phyloP scores from a whole-genome alignment of 148 eudicot species.

The Gaultheria prostrata region DNA sequence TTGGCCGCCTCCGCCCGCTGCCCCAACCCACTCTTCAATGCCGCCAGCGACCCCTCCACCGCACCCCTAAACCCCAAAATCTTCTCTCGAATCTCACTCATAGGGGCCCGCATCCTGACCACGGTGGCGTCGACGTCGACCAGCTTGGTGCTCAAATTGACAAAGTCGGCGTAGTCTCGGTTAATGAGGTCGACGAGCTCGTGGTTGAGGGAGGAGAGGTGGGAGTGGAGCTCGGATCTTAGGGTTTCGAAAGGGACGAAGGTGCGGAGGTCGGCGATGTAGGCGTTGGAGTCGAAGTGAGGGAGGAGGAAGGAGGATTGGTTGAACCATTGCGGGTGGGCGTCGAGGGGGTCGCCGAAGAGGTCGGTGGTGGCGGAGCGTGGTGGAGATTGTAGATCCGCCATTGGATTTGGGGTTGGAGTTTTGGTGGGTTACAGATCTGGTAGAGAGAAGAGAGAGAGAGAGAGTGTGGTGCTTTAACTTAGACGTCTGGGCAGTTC shows the following conservation, averaged over 20 bases:
- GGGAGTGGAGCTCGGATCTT: slow-evolving; percentile 73
- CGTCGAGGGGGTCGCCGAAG: slow-evolving; percentile 71
- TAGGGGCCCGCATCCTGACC: slow-evolving; percentile 87
- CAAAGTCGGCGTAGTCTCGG: slow-evolving; percentile 87
- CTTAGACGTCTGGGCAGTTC: too few relatives aligned
- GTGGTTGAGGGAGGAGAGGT: slow-evolving; percentile 57
- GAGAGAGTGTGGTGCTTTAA: neutral
- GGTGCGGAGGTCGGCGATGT: slow-evolving; percentile 90
- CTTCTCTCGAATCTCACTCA: slow-evolving; percentile 72
- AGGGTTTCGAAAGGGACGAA: slow-evolving; percentile 94
- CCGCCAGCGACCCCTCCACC: slow-evolving; percentile 52
- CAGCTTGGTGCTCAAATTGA: slow-evolving; percentile 72
- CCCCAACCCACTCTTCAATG: slow-evolving; percentile 49
- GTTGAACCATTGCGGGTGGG: slow-evolving; percentile 82
- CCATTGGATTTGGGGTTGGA: slow-evolving; percentile 21
- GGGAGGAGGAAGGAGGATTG: slow-evolving; percentile 55
- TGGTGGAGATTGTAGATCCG: slow-evolving; percentile 46
- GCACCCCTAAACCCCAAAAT: slow-evolving; percentile 51
- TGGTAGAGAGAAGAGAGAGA: neutral
- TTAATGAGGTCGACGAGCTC: slow-evolving; percentile 87
- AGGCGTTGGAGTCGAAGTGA: slow-evolving; percentile 58
- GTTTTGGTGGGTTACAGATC: neutral
- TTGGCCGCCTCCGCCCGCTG: slow-evolving; percentile 67
- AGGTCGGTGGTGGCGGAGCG: slow-evolving; percentile 56
- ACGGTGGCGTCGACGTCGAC: slow-evolving; percentile 80